Evolutionary conservation across 2,329 filamentous ascomycete species (phyloP).

Genomic region (Cladosporium sphaerospermum): DNA sequence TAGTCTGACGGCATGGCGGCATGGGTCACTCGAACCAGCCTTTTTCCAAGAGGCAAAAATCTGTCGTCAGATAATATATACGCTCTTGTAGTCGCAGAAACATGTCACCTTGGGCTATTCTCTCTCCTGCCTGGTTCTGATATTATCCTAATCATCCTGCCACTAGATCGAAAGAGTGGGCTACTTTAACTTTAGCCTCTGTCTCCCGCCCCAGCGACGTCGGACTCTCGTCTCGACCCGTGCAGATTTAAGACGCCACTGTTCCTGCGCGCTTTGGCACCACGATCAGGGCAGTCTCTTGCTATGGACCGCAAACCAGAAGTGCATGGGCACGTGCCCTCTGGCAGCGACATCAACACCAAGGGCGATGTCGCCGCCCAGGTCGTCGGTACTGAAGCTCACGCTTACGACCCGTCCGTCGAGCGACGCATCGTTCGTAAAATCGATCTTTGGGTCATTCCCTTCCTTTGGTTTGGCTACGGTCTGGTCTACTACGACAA

Average conservation of each 20-base stretch:
- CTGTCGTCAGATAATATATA: too few relatives aligned
- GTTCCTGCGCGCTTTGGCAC: too few relatives aligned
- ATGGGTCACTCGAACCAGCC: too few relatives aligned
- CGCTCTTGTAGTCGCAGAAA: too few relatives aligned
- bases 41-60: too few relatives aligned
- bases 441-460: conserved; percentile 52
- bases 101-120: too few relatives aligned
- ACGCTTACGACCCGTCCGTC: conserved; percentile 1
- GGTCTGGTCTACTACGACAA: conserved; percentile 68
- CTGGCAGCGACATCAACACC: neutral
- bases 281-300: too few relatives aligned
- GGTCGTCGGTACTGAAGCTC: conserved; percentile 7
- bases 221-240: neutral
- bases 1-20: too few relatives aligned
- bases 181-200: conserved; percentile 3
- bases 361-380: conserved; percentile 4
- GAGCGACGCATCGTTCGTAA: conserved; percentile 51
- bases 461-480: conserved; percentile 45
- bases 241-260: too few relatives aligned
- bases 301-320: neutral
- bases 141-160: too few relatives aligned
- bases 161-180: too few relatives aligned
- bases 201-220: conserved; percentile 7
- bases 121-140: too few relatives aligned
- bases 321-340: neutral